Evolutionary conservation across 129 eudicot species (phyloP).

Genomic region (Ambrosia artemisiifolia): DNA sequence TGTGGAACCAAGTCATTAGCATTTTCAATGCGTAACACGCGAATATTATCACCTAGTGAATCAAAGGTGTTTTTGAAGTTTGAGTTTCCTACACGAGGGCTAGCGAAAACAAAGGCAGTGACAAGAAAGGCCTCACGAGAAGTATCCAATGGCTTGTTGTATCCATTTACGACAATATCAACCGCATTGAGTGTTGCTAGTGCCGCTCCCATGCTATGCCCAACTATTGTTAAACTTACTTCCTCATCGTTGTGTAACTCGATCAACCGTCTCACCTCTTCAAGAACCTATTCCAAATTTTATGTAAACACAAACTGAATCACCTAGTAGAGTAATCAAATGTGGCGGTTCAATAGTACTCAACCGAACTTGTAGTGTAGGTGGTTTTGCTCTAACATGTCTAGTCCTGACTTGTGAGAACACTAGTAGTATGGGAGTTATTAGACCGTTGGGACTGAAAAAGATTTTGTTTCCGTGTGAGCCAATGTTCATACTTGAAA

Average conservation of each 20-base stretch:
- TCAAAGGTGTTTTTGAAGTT: constrained; percentile 28
- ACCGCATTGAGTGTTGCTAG: constrained; percentile 70
- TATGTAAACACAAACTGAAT: neutral
- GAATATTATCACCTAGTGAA: constrained; percentile 26
- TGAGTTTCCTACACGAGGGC: constrained; percentile 78
- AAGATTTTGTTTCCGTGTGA: too few species aligned
- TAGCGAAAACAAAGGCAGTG: constrained; percentile 73
- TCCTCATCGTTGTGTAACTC: constrained; percentile 81
- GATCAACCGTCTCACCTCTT: constrained; percentile 60
- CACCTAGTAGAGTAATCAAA: too few species aligned
- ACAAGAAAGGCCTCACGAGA: constrained; percentile 49
- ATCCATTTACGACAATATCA: constrained; percentile 62
- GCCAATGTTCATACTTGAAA: too few species aligned
- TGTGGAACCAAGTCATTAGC: neutral
- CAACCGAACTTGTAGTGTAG: too few species aligned
- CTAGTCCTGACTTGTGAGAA: too few species aligned
- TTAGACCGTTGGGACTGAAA: too few species aligned
- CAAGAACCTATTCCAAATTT: constrained; percentile 46
- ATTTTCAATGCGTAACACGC: constrained; percentile 50
- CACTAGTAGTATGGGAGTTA: too few species aligned
- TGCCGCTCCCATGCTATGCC: constrained; percentile 90
- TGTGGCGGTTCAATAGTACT: too few species aligned
- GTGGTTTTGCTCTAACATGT: too few species aligned
- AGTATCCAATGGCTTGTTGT: constrained; percentile 41
- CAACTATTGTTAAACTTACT: constrained; percentile 64